Evolutionary conservation across 176 grass and related monocot genomes (phyloP).

Genomic region (Triticum dicoccoides): DNA sequence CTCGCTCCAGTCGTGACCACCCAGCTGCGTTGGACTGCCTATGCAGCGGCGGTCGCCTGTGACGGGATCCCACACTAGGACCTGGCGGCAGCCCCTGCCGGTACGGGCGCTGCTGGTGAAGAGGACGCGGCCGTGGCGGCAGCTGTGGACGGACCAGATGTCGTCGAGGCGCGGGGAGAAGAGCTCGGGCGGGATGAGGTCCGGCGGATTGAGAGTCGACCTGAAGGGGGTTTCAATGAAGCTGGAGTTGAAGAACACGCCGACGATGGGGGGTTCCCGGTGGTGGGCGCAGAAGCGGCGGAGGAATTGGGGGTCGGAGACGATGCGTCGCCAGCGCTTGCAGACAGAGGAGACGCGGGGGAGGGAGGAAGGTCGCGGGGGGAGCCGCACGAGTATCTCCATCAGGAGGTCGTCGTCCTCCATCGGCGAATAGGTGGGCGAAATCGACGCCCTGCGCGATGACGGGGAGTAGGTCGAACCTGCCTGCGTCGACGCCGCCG

Average conservation of each 20-base stretch:
- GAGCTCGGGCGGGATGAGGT: neutral
- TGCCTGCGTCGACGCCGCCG: too few species aligned
- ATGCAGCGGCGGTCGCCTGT: neutral
- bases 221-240: neutral
- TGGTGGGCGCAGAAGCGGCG: neutral
- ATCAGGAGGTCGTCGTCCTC: neutral
- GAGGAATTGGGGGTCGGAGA: too few species aligned
- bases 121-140: neutral
- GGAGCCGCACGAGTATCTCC: neutral
- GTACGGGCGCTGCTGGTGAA: neutral
- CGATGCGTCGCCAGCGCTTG: too few species aligned
- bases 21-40: neutral
- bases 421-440: too few species aligned
- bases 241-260: neutral
- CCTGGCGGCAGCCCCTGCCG: neutral
- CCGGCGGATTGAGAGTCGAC: neutral
- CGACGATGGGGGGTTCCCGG: neutral
- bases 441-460: too few species aligned
- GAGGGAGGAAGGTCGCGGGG: neutral
- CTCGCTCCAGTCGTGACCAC: too few species aligned
- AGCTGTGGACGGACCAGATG: neutral
- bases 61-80: neutral
- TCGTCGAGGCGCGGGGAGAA: neutral
- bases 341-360: neutral
- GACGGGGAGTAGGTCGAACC: too few species aligned